Base-by-base conservation (phyloP, 2,329 filamentous ascomycete genomes). In the Paraconiothyrium brasiliense region DNA sequence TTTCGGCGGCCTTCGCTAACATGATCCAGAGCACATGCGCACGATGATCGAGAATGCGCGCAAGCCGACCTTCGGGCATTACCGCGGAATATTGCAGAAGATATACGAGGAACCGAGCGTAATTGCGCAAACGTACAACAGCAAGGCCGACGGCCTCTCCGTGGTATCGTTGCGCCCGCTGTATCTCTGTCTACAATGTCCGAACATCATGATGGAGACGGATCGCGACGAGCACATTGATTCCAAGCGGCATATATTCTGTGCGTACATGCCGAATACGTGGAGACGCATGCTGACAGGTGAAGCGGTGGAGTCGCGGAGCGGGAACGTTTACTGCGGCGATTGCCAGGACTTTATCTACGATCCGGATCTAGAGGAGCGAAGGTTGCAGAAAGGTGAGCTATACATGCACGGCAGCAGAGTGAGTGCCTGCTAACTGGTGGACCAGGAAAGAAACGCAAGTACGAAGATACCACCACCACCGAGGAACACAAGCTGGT, bases 311-410 rank as follows among this genome's bases (percentile, higher is more conserved):
- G 92, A 95, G 72, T 94, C 92, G 27, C 84, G 89, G 61, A 90
- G 86, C 67, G 92, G 92, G 43, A 85, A 88, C 54, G 81, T 95
- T 7, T 94, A 90, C 78, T 95, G 92, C 77, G 90, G 93, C 67
- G 89, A 92, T 74, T 95, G 92, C 74, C 87, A 91, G 73, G 92
- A 95, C 75, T 89, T 92, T 66, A 89, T 95, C 35, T 94, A 92
- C 84, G 92, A 95, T 69, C 90, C 91, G 6, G 91, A 90, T 6
- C 82, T 95, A 5, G 92, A 95, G 73, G 89, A 91, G 56, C 85
- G 93, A 59, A 86, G 92, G 62, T 80, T 92, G 46, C 85, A 89
- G 59, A 92, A 92, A 67, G 87, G 89, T 90, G 79, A 69, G 84
- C n/a, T 10, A 9, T 34, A 11, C 35, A 1, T 24, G 41, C 43